Conservation (phyloP, 768 basidiomycete species). For the Kwoniella sp. region DNA sequence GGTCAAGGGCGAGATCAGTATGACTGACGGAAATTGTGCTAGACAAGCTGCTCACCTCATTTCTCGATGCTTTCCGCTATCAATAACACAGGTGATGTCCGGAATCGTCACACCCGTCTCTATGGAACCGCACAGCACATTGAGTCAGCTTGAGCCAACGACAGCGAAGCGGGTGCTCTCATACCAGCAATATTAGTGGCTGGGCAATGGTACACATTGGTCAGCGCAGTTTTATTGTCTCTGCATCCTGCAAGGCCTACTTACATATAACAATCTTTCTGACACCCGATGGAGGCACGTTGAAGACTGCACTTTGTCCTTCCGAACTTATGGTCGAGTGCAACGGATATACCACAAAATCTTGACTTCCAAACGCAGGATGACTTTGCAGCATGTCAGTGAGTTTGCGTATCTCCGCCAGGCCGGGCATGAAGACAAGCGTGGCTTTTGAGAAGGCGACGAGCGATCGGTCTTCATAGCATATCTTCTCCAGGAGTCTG, state of each 20-base stretch:
- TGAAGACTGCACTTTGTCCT: constrained; percentile 86
- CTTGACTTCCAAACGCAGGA: constrained; percentile 66
- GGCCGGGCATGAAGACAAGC: constrained; percentile 90
- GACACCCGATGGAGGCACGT: constrained; percentile 74
- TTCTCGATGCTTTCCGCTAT: constrained; percentile 89
- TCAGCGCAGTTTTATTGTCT: neutral
- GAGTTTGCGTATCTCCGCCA: constrained; percentile 87
- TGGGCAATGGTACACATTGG: constrained; percentile 8
- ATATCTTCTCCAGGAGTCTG: constrained; percentile 76
- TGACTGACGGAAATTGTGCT: constrained; percentile 47
- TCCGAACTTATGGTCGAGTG: constrained; percentile 94
- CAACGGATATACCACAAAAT: constrained; percentile 78
- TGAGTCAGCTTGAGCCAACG: neutral
- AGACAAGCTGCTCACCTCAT: constrained; percentile 64
- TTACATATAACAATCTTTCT: constrained; percentile 93
- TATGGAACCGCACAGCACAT: constrained; percentile 55
- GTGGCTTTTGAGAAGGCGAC: constrained; percentile 72
- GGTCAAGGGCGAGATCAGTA: neutral
- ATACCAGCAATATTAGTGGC: constrained; percentile 41
- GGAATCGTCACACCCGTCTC: constrained; percentile 99
- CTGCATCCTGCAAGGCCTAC: constrained; percentile 17
- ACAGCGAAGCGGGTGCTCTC: neutral
- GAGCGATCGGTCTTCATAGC: constrained; percentile 67
- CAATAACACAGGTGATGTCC: constrained; percentile 94
- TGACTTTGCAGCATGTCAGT: constrained; percentile 81